These are phyloP conservation scores for Cairneyella variabilis DNA, from an alignment of 495 filamentous ascomycete genomes.

Conservation along the genomic window DNA sequence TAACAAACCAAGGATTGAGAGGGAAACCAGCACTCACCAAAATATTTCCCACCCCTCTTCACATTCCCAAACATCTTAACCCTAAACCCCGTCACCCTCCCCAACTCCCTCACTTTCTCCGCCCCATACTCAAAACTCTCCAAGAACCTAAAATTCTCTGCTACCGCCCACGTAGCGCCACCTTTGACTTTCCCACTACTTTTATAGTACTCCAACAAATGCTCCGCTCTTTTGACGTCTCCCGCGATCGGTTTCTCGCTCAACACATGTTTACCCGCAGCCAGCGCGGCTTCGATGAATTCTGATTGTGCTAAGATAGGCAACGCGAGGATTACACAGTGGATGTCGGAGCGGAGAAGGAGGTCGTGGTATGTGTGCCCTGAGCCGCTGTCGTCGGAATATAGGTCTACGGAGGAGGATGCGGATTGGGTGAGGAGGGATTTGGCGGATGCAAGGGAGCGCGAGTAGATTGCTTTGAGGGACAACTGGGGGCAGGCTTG, in stretches of 20 bases:
- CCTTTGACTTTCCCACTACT: constrained; percentile 38
- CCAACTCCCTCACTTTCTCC: constrained; percentile 55
- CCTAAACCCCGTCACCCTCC: constrained; percentile 61
- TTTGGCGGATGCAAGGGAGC: constrained; percentile 41
- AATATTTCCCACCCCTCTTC: constrained; percentile 52
- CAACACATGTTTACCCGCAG: constrained; percentile 73
- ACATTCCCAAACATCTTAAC: constrained; percentile 53
- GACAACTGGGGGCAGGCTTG: constrained; percentile 37
- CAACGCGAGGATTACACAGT: constrained; percentile 67
- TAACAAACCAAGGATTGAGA: background rate
- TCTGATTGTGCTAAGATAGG: constrained; percentile 56
- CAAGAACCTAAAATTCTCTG: constrained; percentile 73
- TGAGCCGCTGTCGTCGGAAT: constrained; percentile 56
- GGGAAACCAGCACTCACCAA: constrained; percentile 39
- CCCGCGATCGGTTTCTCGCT: constrained; percentile 80
- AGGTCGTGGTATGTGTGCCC: constrained; percentile 56
- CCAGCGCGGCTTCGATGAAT: constrained; percentile 56
- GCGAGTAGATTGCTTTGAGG: constrained; percentile 61
- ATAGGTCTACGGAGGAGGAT: too few relatives aligned
- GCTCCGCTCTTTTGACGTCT: constrained; percentile 56
- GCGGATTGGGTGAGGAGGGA: constrained; percentile 28
- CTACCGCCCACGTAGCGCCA: constrained; percentile 57
- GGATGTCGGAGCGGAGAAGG: constrained; percentile 60
- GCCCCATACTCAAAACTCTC: constrained; percentile 53
- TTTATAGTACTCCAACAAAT: constrained; percentile 60